Base-by-base conservation (phyloP, 192 early-diverging fungal genomes). In the Fimicolochytrium jonesii region DNA sequence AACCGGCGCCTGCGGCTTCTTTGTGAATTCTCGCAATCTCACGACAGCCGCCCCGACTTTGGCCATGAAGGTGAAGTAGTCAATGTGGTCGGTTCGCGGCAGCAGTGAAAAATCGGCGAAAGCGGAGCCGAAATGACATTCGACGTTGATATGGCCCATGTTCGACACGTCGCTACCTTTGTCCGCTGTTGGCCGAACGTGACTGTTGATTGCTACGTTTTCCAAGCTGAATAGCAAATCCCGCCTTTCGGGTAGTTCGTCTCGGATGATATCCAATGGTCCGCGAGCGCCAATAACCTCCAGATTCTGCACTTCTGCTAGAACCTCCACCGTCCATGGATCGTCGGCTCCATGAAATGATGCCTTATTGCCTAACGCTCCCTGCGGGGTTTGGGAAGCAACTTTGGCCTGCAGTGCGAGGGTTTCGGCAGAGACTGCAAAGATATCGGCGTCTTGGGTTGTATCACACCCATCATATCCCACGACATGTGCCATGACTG, bases 51-150 rank as follows among this genome's bases (percentile, higher is more conserved):
- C 53, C 20, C 35, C 55, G 17, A 64, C 5, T 28, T 31, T 9
- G 9, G 51, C 62, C 51, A 41, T 32, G n/a, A 64, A 41, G 5
- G 26, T 20, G 51, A 64, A 64, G 44, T 64, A 64, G 22, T 64
- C 62, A 13, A 64, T 4, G 15, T 23, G 30, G 18, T 42, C 51
- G 28, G 41, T 39, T 28, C 35, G 29, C 10, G 51, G 52, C 6
- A 55, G 47, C 9, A 34, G 49, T n/a, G 62, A 64, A 32, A 64
- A 50, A 32, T 64, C 62, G 11, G 42, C 7, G 4, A 39, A 30
- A 6, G 43, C 44, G 17, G 42, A 33, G 1, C 62, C 62, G 20
- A 64, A 37, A 17, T 36, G 37, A 18, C 62, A 37, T 15, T 41
- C 43, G 22, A 55, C 15, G 29, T 64, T 53, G 37, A 55, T 15